Evolutionary conservation across 768 basidiomycete species (phyloP).

Genomic region (Baorangia bicolor): DNA sequence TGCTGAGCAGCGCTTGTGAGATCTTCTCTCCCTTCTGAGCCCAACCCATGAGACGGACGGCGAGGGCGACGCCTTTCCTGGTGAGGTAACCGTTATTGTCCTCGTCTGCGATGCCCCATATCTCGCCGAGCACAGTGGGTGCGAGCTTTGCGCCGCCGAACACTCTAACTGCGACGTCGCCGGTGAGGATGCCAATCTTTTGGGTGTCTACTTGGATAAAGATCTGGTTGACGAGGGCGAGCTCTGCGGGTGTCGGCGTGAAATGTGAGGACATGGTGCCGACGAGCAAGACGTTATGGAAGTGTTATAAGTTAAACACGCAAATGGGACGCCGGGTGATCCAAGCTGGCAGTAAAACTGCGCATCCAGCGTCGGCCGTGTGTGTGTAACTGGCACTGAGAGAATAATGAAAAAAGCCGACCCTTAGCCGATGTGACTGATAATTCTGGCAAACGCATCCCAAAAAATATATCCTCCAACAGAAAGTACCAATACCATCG

Average conservation of each 20-base stretch:
- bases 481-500: background rate
- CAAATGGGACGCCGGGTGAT: background rate
- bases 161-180: slow-evolving; percentile 86
- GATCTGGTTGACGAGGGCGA: slow-evolving; percentile 68
- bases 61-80: slow-evolving; percentile 82
- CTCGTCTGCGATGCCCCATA: slow-evolving; percentile 91
- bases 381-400: background rate
- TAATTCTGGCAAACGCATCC: too few species aligned
- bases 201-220: slow-evolving; percentile 73
- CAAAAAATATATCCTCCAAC: too few species aligned
- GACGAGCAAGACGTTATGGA: background rate
- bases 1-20: slow-evolving; percentile 57
- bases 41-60: slow-evolving; percentile 89
- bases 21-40: slow-evolving; percentile 84
- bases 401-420: background rate
- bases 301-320: slow-evolving; percentile 23
- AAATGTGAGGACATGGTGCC: slow-evolving; percentile 42
- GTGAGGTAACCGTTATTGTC: slow-evolving; percentile 93
- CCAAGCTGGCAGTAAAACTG: slow-evolving; percentile 12
- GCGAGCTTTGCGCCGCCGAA: slow-evolving; percentile 82
- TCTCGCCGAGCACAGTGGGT: slow-evolving; percentile 79
- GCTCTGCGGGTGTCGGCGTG: slow-evolving; percentile 46
- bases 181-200: slow-evolving; percentile 81
- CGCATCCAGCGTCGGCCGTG: slow-evolving; percentile 10
- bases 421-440: background rate